These are phyloP conservation scores for Pseudocercospora macadamiae DNA, from an alignment of 2,329 filamentous ascomycete genomes.

Conservation along the genomic window DNA sequence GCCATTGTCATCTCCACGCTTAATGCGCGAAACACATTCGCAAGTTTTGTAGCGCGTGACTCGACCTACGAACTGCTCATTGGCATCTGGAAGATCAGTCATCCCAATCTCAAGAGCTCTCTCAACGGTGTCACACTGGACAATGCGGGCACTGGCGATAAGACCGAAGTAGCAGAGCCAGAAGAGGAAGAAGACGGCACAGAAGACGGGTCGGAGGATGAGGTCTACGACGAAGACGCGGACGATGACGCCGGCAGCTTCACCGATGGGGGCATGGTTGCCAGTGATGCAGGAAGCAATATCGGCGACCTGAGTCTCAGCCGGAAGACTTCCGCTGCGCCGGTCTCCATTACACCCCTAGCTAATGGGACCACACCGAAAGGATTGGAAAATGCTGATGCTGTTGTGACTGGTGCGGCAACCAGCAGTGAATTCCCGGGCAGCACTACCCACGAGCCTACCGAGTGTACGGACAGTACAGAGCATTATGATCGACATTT, in stretches of 20 bases:
- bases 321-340: constrained; percentile 71
- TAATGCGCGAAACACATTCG: constrained; percentile 93
- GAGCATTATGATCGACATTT: constrained; percentile 83
- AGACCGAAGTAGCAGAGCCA: constrained; percentile 82
- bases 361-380: constrained; percentile 40
- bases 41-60: constrained; percentile 90
- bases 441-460: constrained; percentile 77
- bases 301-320: constrained; percentile 52
- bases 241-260: constrained; percentile 66
- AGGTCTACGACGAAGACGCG: constrained; percentile 78
- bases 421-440: constrained; percentile 74
- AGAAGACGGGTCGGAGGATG: constrained; percentile 71
- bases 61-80: constrained; percentile 96
- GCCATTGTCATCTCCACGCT: constrained; percentile 95
- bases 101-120: constrained; percentile 87
- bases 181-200: constrained; percentile 49
- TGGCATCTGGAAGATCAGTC: constrained; percentile 97
- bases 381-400: constrained; percentile 38
- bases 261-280: constrained; percentile 54
- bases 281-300: constrained; percentile 60
- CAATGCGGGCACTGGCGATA: constrained; percentile 77
- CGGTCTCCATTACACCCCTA: constrained; percentile 42
- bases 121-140: constrained; percentile 85
- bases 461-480: constrained; percentile 78
- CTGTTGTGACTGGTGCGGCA: constrained; percentile 45